Evolutionary conservation across 495 filamentous ascomycete genomes (phyloP), one percentile per base, ranked within the genome.

Genomic region (Aspergillus conjunctus): DNA sequence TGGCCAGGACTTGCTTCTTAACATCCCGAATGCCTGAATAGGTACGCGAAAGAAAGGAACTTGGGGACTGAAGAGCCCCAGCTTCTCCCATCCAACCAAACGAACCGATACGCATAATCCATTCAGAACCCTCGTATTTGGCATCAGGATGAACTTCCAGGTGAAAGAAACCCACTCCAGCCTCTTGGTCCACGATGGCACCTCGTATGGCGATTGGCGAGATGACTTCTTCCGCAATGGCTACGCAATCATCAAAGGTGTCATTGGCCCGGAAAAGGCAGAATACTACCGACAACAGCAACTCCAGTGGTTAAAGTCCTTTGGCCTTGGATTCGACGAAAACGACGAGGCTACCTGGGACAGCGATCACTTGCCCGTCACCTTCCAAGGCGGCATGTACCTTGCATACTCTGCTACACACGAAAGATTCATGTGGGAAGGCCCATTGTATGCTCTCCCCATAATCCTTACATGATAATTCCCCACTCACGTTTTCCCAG

Each of bases 291-390:
- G 60, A 43, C 62, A 72, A 30, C 70, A 73, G 52, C 62, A 70
- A 51, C 64, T 74, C 22, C 62, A 74, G 51, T 77, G 75, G 75
- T 51, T 77, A 22, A 67, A 76, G 48, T 71, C 66, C 37, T 77
- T 77, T 39, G 66, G 66, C 11, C 67, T 70, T 14, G 75, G 73
- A 46, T 77, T 77, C 51, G 71, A 74, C 50, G 61, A 65, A 22
- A 71, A 73, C 15, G 67, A 76, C 41, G 65, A 70, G 18, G 62
- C 59, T 15, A 77, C 75, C 17, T 77, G 75, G 75, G 71, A 66
- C 1, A 61, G 54, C 8, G 73, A 76, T 9, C 69, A 76, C 51
- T 62, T 77, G 3, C 75, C 75, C 2, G 63, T 70, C 11, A 70
- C 65, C 52, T 70, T 73, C 56, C 76, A 75, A 60, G 71, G 72